Percentiles rank a stretch among this genome's conserved stretches.
Evolutionary conservation across 345 rosid species (phyloP).

Genomic region (Salix viminalis): DNA sequence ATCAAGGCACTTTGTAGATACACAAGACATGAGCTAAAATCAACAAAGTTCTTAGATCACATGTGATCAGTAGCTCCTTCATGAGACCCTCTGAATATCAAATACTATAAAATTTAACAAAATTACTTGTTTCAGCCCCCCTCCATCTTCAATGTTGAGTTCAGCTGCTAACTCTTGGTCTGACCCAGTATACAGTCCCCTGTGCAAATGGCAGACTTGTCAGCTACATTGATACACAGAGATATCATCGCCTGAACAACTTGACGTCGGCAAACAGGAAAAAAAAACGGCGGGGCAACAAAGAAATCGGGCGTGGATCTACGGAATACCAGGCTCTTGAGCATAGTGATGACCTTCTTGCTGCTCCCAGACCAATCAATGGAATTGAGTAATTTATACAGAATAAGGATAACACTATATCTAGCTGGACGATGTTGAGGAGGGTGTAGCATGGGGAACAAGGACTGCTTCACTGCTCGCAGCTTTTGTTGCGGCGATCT

Average conservation of each 20-base stretch:
- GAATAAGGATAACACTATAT: constrained; percentile 1
- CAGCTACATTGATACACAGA: neutral
- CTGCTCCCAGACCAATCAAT: constrained; percentile 9
- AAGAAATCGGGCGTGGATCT: neutral
- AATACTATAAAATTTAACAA: neutral
- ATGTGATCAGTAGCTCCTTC: constrained; percentile 18
- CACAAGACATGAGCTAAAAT: constrained; percentile 9
- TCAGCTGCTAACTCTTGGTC: neutral
- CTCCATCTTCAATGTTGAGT: neutral
- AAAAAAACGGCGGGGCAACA: neutral
- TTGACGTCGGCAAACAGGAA: neutral
- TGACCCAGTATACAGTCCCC: neutral
- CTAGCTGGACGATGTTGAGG: constrained; percentile 25
- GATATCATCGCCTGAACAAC: neutral
- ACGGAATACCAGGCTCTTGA: neutral
- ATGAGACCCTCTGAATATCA: constrained; percentile 8
- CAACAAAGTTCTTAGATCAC: constrained; percentile 10
- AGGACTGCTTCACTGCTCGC: constrained; percentile 32
- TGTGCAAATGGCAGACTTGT: neutral
- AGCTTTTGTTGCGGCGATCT: constrained; percentile 54
- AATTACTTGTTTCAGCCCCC: neutral
- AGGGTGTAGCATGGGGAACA: constrained; percentile 9
- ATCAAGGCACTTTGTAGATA: constrained; percentile 2
- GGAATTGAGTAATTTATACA: constrained; percentile 9
- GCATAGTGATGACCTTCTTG: constrained; percentile 9